A percentile compares a stretch with the other conserved stretches of the same genome.
Evolutionary conservation across 441 rosid species (phyloP).

Genomic region (Gossypium trilobum): DNA sequence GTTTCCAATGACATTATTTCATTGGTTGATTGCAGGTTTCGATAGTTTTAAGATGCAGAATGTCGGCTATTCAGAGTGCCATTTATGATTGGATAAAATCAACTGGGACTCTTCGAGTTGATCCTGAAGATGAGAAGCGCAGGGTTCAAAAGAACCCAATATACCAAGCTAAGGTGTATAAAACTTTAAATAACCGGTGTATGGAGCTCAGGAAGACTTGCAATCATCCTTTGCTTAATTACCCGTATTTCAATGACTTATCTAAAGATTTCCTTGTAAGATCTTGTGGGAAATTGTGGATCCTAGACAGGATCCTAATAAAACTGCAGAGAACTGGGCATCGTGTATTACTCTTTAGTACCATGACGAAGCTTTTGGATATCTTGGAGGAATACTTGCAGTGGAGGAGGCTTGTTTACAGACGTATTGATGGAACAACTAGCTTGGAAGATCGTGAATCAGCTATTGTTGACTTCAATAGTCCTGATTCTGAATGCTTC

Average conservation of each 20-base stretch:
- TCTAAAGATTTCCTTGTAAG: slow-evolving; percentile 89
- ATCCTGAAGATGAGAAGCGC: slow-evolving; percentile 88
- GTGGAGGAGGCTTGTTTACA: slow-evolving; percentile 80
- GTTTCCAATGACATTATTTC: slow-evolving; percentile 26
- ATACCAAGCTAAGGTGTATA: slow-evolving; percentile 71
- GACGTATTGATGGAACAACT: slow-evolving; percentile 98
- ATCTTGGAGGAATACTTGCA: slow-evolving; percentile 95
- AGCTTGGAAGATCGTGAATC: slow-evolving; percentile 99
- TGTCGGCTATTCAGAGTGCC: slow-evolving; percentile 96
- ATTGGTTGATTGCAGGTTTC: slow-evolving; percentile 50
- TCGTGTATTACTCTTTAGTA: slow-evolving; percentile 92
- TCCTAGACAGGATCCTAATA: slow-evolving; percentile 84
- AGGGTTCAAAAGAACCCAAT: slow-evolving; percentile 64
- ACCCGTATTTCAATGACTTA: slow-evolving; percentile 74
- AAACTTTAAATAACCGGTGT: slow-evolving; percentile 83
- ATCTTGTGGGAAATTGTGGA: slow-evolving; percentile 96
- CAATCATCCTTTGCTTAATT: slow-evolving; percentile 96
- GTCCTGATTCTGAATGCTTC: slow-evolving; percentile 73
- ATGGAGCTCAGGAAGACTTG: slow-evolving; percentile 98
- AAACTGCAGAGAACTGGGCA: slow-evolving; percentile 95
- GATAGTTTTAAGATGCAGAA: slow-evolving; percentile 82
- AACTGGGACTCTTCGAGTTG: slow-evolving; percentile 92
- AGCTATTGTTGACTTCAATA: slow-evolving; percentile 93
- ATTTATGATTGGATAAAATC: slow-evolving; percentile 97
- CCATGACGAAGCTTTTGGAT: slow-evolving; percentile 98